A percentile compares a stretch with the other conserved stretches of the same genome.
These are phyloP conservation scores for Alectoria sarmentosa DNA, from an alignment of 495 filamentous ascomycete genomes.

Conservation along the genomic window DNA sequence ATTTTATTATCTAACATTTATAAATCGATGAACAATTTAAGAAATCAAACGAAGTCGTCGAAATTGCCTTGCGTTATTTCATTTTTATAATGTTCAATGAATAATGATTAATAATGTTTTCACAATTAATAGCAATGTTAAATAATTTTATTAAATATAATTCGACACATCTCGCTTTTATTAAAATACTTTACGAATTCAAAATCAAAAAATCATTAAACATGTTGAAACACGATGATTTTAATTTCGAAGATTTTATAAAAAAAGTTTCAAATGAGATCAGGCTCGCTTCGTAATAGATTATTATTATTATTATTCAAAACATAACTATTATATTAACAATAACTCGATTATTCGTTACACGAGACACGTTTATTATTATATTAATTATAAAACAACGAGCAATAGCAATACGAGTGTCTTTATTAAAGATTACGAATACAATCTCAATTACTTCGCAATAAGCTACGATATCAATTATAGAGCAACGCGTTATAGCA, in stretches of 20 bases:
- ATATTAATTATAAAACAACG: neutral
- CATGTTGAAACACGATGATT: neutral
- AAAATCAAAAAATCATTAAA: too few relatives aligned
- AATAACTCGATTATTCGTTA: neutral
- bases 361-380: neutral
- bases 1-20: neutral
- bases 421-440: too few relatives aligned
- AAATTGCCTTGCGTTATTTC: too few relatives aligned
- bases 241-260: neutral
- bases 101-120: neutral
- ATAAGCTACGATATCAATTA: neutral
- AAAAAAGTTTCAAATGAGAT: neutral
- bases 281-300: too few relatives aligned
- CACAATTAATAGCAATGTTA: neutral
- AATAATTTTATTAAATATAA: neutral
- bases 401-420: neutral
- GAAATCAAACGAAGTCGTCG: too few relatives aligned
- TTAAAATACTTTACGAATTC: neutral
- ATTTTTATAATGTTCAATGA: too few relatives aligned
- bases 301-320: too few relatives aligned
- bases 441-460: too few relatives aligned
- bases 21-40: neutral
- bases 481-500: too few relatives aligned
- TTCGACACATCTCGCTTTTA: neutral
- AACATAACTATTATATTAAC: too few relatives aligned